phyloP scores from a whole-genome alignment of 208 protist species.

The Leishmania gerbilli region DNA sequence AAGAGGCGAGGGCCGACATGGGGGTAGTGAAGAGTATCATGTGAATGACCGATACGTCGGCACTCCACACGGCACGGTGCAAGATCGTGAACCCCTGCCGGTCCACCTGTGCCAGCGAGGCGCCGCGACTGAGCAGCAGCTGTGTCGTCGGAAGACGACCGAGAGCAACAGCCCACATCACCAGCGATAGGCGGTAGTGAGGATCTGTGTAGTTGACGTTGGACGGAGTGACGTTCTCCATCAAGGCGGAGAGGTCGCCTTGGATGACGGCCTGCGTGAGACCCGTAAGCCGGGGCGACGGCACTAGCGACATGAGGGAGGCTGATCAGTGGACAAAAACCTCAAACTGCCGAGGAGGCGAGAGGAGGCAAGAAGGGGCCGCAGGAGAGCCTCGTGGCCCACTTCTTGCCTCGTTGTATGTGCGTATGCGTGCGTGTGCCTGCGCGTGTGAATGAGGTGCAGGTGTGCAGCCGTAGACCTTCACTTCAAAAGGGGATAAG shows the following conservation, averaged over 20 bases:
- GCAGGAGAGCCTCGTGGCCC: neutral
- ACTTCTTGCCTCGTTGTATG: neutral
- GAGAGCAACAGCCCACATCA: conserved; percentile 71
- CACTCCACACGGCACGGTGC: conserved; percentile 83
- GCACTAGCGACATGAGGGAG: conserved; percentile 1
- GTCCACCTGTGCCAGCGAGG: conserved; percentile 61
- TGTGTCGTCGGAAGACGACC: conserved; percentile 49
- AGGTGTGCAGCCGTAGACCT: neutral
- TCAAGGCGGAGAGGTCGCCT: conserved; percentile 46
- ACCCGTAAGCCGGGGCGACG: conserved; percentile 22
- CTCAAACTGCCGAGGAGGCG: neutral
- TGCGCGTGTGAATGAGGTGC: neutral
- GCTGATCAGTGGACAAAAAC: neutral
- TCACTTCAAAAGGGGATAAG: neutral
- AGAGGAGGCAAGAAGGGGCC: neutral
- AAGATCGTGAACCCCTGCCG: conserved; percentile 68
- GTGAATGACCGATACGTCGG: conserved; percentile 53
- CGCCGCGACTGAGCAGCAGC: conserved; percentile 58
- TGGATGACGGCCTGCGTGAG: conserved; percentile 50
- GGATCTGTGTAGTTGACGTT: conserved; percentile 84
- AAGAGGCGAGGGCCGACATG: neutral
- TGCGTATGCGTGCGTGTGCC: neutral
- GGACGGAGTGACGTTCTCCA: conserved; percentile 45
- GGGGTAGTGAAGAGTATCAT: conserved; percentile 60
- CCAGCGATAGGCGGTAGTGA: conserved; percentile 61